These are phyloP conservation scores for Cytidiella melzeri DNA, from an alignment of 768 basidiomycete genomes.

Conservation along the genomic window DNA sequence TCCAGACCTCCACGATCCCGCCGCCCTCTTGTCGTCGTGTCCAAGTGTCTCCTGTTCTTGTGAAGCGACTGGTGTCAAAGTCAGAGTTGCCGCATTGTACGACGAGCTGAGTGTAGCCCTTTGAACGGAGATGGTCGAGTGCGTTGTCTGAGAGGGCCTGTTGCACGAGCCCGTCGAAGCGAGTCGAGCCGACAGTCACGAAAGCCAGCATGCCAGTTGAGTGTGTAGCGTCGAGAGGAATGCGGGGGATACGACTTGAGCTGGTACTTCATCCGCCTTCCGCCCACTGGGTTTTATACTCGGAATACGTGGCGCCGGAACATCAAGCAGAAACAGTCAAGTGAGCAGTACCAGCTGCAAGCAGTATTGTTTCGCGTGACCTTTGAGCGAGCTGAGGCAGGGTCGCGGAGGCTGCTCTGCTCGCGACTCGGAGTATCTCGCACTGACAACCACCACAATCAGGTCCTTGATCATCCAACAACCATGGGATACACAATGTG, in stretches of 20 bases:
- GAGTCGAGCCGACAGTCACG: constrained; percentile 87
- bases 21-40: constrained; percentile 22
- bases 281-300: too few relatives aligned
- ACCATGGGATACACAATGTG: constrained; percentile 93
- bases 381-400: too few relatives aligned
- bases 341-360: too few relatives aligned
- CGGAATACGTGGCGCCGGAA: too few relatives aligned
- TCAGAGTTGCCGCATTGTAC: constrained; percentile 77
- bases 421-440: neutral
- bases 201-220: constrained; percentile 38
- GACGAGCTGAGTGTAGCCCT: constrained; percentile 55
- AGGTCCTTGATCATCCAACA: neutral
- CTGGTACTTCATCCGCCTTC: constrained; percentile 2
- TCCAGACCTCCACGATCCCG: constrained; percentile 53
- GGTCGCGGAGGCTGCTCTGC: too few relatives aligned
- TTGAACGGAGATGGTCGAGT: constrained; percentile 43
- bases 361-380: too few relatives aligned
- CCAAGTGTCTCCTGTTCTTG: constrained; percentile 19
- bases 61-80: constrained; percentile 31
- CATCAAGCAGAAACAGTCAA: too few relatives aligned
- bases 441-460: neutral
- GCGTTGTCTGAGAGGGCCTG: constrained; percentile 51
- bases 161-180: constrained; percentile 71
- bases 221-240: neutral
- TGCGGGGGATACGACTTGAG: constrained; percentile 2